Base-by-base conservation (phyloP, 495 filamentous ascomycete genomes). In the Trichoderma reesei region DNA sequence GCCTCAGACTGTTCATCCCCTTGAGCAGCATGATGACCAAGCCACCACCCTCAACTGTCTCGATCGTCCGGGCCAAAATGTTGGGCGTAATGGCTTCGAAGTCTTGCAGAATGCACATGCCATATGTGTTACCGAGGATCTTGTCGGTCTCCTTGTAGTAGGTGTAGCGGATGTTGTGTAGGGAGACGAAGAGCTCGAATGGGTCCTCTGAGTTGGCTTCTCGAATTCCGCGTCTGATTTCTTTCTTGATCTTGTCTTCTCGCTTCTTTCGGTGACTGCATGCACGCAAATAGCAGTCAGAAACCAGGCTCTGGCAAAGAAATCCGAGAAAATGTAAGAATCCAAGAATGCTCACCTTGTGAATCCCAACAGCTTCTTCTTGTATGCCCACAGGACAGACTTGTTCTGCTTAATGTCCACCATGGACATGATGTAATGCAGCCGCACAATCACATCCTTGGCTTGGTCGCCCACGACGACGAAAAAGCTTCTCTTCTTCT, bases 131-230 rank as follows among this genome's bases (percentile, higher is more conserved):
- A 68, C 95, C 95, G 44, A 99, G 76, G 72, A 99, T 98, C 80
- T 96, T 96, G 66, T 99, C 95, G n/a, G 95, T 98, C 76, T 99
- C 95, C 77, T 99, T 99, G 80, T 99, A 99, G 82, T 96, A 99
- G 44, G 93, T 90, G 84, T 98, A 99, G 68, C 95, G 90, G 69
- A 99, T 96, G 72, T 96, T 91, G 75, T 96, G 89, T 63, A 96
- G 85, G 20, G 90, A 92, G 72, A 99, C 88, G 78, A 99, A 99
- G 66, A 98, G 82, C 79, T 99, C 95, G 78, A 99, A 99, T 1
- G 95, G 90, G 70, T 98, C 95, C 70, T 97, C 92, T 56, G 87
- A 85, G 74, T 99, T 96, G n/a, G 89, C 84, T 73, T 99, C 95
- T 66, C 94, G 83, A 63, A 92, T 92, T 20, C 95, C 95, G 66